Evolutionary conservation across 208 protist genomes (phyloP), one percentile per base, ranked within the genome.

Genomic region (Entamoeba invadens): DNA sequence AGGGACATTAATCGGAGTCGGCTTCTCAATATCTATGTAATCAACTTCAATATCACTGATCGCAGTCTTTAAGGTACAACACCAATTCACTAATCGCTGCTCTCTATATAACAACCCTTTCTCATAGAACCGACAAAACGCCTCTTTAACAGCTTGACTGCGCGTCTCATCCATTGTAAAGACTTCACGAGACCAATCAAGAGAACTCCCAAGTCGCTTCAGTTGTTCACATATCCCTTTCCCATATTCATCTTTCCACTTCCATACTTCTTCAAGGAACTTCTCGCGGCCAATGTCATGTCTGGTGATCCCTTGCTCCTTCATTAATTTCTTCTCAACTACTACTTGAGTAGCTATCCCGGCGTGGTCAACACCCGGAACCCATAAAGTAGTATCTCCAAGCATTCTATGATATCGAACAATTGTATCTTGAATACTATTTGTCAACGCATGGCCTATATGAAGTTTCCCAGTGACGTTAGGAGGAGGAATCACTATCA

Each of bases 381-480:
- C 94, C 97, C 98, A 99, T 21, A 99, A 97, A 3, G 97, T 97
- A 95, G 98, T 96, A 92, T 99, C 96, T 92, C 99, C 99, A n/a
- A 3, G 45, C 92, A 94, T 93, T 14, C 94, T 18, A 35, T 94
- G 35, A 44, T 47, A 94, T 21, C 95, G 21, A 45, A 94, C 92
- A 87, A 95, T 21, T 1, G 92, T 45, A 92, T 95, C 95, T 92
- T 95, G 68, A 68, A 96, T 42, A 57, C 94, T 45, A 68, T 91
- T 92, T 1, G 94, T 99, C 25, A 99, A 96, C 18, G 99, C 98
- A 96, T 99, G 99, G 44, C 99, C 99, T 44, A 99, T 96, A 95
- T 99, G 99, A 21, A 99, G 96, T 57, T 96, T 96, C 25, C 99
- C 99, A 8, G 99, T 99, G 45, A 99, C 99, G 95, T 99, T 99